Base-by-base conservation (phyloP, 2,329 filamentous ascomycete species). In the Fusarium goolgardi region DNA sequence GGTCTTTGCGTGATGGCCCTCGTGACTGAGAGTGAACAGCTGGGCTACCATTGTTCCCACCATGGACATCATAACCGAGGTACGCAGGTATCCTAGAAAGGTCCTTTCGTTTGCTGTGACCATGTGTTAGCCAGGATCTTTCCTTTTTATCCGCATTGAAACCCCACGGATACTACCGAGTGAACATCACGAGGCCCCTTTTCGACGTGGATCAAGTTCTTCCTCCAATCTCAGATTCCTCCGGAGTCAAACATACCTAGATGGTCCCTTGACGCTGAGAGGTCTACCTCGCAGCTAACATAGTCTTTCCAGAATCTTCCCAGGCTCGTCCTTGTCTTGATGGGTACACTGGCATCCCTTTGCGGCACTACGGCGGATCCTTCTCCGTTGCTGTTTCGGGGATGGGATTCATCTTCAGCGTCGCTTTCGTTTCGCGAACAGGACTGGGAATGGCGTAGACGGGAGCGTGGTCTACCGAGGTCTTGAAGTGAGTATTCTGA, bases 31-130 rank as follows among this genome's bases (percentile, higher is more conserved):
- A 21, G 85, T 82, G 71, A 91, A 92, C 10, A 93, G 83, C 73
- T 93, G 91, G 0, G 90, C 87, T 29, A 90, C 84, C 5, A 87
- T 71, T 4, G 90, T 86, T 20, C 90, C 90, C 21, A 88, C 80
- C 79, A 92, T 89, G 16, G 90, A 88, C 39, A 93, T 81, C n/a
- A 86, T 83, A 37, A 91, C 78, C 0, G 89, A 91, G 3, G 90
- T 93, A 21, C 91, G 86, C 31, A 93, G 83, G 76, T 93, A 93
- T 31, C 85, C 89, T 20, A 94, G 85, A 74, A 90, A 94, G 20
- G 91, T 94, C 58, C 91, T 83, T 78, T 94, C 90, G 55, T 93
- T 85, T 37, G 91, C 91, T 93, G 37, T 11, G 29, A 35, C 27
- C 16, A 21, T 53, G 43, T 25, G 35, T 67, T 37, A 67, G 64